Evolutionary conservation across 306 rosid genomes (phyloP).

Genomic region (Begonia peltatifolia): DNA sequence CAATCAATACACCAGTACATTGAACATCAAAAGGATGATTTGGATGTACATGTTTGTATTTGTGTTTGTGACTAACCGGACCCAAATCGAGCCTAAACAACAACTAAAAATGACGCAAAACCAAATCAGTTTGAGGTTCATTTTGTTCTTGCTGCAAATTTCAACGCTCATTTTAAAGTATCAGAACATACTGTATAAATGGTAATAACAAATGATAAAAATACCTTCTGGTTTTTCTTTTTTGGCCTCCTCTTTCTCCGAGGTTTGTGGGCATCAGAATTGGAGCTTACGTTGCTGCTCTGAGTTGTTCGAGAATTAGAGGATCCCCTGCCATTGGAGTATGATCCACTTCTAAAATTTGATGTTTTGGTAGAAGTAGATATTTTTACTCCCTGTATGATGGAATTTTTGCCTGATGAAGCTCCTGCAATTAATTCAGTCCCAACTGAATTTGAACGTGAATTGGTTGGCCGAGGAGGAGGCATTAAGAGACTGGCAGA

Average conservation of each 20-base stretch:
- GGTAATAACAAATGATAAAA: neutral
- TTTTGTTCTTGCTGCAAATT: no score
- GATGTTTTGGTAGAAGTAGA: slow-evolving; percentile 61
- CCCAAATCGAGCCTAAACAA: no score
- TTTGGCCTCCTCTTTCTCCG: slow-evolving; percentile 89
- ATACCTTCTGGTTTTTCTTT: slow-evolving; percentile 82
- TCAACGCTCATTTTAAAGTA: no score
- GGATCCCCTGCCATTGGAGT: slow-evolving; percentile 43
- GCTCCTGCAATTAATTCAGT: slow-evolving; percentile 48
- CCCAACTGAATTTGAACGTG: slow-evolving; percentile 17
- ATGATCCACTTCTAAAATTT: slow-evolving; percentile 47
- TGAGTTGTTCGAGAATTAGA: slow-evolving; percentile 62
- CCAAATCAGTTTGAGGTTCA: no score
- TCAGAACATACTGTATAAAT: no score
- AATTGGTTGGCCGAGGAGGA: slow-evolving; percentile 69
- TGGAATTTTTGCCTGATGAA: slow-evolving; percentile 57
- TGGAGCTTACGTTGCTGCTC: slow-evolving; percentile 87
- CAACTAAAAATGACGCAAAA: no score
- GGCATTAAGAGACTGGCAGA: slow-evolving; percentile 97
- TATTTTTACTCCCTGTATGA: slow-evolving; percentile 26
- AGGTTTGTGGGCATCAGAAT: slow-evolving; percentile 96
- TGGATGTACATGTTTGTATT: no score
- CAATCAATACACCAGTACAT: no score
- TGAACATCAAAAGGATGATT: no score
- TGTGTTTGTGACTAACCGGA: no score